Percentiles rank a stretch among this genome's conserved stretches.
phyloP scores from a whole-genome alignment of 768 basidiomycete genomes.

The Phylloporus scabripes region DNA sequence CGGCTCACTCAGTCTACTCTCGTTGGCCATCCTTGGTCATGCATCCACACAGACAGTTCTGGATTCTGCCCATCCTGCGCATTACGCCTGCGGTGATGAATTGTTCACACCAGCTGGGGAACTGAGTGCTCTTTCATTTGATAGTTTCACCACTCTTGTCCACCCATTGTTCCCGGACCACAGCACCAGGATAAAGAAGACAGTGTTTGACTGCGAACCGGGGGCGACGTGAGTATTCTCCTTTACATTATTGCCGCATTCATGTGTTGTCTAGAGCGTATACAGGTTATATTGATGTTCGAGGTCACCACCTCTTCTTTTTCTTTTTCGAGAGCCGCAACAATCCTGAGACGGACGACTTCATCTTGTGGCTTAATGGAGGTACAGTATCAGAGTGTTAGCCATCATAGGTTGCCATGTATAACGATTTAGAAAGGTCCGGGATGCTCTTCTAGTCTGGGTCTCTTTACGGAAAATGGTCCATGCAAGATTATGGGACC shows the following conservation, averaged over 20 bases:
- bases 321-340: conserved; percentile 58
- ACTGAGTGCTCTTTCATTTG: conserved; percentile 22
- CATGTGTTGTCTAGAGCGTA: conserved; percentile 33
- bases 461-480: neutral
- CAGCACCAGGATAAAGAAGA: conserved; percentile 36
- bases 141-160: conserved; percentile 33
- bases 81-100: conserved; percentile 11
- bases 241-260: neutral
- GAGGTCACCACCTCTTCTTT: conserved; percentile 50
- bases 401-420: neutral
- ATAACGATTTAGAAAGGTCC: conserved; percentile 42
- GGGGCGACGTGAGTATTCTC: neutral
- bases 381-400: conserved; percentile 19
- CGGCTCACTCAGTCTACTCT: neutral
- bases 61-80: neutral
- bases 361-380: conserved; percentile 70
- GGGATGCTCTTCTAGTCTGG: neutral
- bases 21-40: neutral
- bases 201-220: conserved; percentile 18
- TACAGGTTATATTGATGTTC: conserved; percentile 44
- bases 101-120: conserved; percentile 30
- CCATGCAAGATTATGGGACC: neutral
- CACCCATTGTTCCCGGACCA: conserved; percentile 43
- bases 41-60: neutral
- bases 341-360: conserved; percentile 47